A percentile compares a stretch with the other conserved stretches of the same genome.
These are phyloP conservation scores for Coriolopsis trogii DNA, from an alignment of 1,284 basidiomycete genomes.

Conservation along the genomic window DNA sequence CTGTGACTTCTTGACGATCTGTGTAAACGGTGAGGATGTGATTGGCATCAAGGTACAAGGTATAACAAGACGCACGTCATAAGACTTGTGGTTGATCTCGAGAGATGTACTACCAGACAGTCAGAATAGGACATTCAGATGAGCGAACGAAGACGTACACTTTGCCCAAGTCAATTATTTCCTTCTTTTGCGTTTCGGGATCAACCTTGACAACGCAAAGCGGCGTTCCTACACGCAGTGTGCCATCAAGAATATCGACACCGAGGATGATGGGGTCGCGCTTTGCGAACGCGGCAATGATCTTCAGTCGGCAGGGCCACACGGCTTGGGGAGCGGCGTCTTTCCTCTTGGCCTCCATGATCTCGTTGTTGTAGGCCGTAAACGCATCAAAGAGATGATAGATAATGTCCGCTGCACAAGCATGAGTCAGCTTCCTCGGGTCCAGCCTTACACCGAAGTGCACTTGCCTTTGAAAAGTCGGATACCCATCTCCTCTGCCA, in stretches of 20 bases:
- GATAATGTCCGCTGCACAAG: conserved; percentile 85
- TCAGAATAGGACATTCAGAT: neutral
- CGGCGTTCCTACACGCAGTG: conserved; percentile 92
- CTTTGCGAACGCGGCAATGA: conserved; percentile 92
- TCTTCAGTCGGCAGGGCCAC: conserved; percentile 96
- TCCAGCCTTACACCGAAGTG: neutral
- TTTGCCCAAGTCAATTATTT: conserved; percentile 91
- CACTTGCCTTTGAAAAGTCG: conserved; percentile 86
- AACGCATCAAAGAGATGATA: conserved; percentile 99
- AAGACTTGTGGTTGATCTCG: conserved; percentile 91
- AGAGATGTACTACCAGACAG: conserved; percentile 91
- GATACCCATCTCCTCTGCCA: conserved; percentile 95
- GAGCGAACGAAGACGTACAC: conserved; percentile 79
- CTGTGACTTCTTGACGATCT: conserved; percentile 92
- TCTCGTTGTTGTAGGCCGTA: conserved; percentile 94
- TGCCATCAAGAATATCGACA: conserved; percentile 95
- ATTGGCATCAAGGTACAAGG: neutral
- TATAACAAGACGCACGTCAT: conserved; percentile 58
- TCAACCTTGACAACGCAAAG: conserved; percentile 94
- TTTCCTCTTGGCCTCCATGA: conserved; percentile 88
- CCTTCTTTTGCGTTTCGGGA: conserved; percentile 85
- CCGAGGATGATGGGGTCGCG: conserved; percentile 98
- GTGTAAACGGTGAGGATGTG: conserved; percentile 12
- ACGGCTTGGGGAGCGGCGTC: conserved; percentile 95
- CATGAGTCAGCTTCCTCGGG: conserved; percentile 2